Percentiles rank a stretch among this genome's conserved stretches.
Evolutionary conservation across 345 rosid genomes (phyloP).

Genomic region (Anastatica hierochuntica): DNA sequence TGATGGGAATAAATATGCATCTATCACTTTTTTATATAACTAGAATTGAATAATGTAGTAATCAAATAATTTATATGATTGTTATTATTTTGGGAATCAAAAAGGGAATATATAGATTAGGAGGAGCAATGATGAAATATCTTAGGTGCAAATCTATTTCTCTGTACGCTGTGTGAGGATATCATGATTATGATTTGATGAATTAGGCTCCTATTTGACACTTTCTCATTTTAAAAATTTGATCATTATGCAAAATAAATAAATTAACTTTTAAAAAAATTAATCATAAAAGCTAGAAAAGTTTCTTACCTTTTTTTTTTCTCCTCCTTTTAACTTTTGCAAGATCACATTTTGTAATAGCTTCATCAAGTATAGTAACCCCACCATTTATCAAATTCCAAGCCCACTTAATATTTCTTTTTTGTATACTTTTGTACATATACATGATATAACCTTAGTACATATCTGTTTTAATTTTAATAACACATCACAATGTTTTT

Average conservation of each 20-base stretch:
- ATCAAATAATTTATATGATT: slow-evolving; percentile 2
- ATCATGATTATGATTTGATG: slow-evolving; percentile 65
- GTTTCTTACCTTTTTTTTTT: slow-evolving; percentile 42
- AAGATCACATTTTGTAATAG: slow-evolving; percentile 25
- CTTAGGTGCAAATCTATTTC: slow-evolving; percentile 79
- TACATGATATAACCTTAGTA: too few species aligned
- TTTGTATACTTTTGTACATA: too few species aligned
- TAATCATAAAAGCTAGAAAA: slow-evolving; percentile 29
- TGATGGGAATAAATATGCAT: slow-evolving; percentile 21
- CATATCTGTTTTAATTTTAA: too few species aligned
- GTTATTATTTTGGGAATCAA: slow-evolving; percentile 28
- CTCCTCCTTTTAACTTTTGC: slow-evolving; percentile 26
- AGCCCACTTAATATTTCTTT: slow-evolving; percentile 27
- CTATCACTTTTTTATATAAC: slow-evolving; percentile 19
- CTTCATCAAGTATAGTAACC: slow-evolving; percentile 22
- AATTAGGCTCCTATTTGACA: slow-evolving; percentile 60
- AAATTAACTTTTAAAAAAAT: not conserved
- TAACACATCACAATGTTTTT: too few species aligned
- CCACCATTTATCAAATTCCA: slow-evolving; percentile 55
- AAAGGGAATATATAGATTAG: slow-evolving; percentile 25
- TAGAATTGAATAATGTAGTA: slow-evolving; percentile 4
- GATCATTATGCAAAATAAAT: not conserved
- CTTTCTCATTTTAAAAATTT: slow-evolving; percentile 19
- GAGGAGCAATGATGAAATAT: slow-evolving; percentile 75
- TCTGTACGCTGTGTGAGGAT: slow-evolving; percentile 59